Conservation (phyloP, 108 stramenopile genomes). For the Pseudonitzschia multiseries region DNA sequence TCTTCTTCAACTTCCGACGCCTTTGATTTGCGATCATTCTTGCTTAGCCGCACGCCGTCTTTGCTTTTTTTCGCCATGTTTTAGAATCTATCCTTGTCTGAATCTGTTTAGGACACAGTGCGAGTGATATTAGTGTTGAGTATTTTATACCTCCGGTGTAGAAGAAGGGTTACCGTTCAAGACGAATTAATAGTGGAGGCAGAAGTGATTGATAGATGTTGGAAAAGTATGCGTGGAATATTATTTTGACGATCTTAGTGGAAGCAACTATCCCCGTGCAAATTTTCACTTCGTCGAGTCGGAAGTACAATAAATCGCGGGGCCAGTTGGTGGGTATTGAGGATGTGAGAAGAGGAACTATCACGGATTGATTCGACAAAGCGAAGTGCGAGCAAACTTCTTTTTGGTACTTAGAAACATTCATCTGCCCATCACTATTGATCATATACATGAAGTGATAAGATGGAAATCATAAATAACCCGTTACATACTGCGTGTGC, state of each 20-base stretch:
- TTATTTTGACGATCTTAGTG: background rate
- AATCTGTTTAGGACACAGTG: background rate
- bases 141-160: too few relatives aligned
- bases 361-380: background rate
- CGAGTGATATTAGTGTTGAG: too few relatives aligned
- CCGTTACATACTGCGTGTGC: background rate
- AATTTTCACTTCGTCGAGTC: slow-evolving; percentile 4
- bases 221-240: background rate
- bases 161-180: background rate
- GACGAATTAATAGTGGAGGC: background rate
- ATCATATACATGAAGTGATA: background rate
- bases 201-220: background rate
- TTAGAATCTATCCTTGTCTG: background rate
- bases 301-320: background rate
- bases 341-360: background rate
- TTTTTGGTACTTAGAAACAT: background rate
- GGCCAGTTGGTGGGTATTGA: background rate
- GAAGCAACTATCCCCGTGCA: background rate
- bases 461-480: background rate
- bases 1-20: background rate
- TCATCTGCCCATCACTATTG: background rate
- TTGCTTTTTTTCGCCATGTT: slow-evolving; percentile 16
- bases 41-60: background rate
- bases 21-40: background rate
- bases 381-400: slow-evolving; percentile 1